Base-by-base conservation (phyloP, 345 rosid species). In the Euphorbia peplus region DNA sequence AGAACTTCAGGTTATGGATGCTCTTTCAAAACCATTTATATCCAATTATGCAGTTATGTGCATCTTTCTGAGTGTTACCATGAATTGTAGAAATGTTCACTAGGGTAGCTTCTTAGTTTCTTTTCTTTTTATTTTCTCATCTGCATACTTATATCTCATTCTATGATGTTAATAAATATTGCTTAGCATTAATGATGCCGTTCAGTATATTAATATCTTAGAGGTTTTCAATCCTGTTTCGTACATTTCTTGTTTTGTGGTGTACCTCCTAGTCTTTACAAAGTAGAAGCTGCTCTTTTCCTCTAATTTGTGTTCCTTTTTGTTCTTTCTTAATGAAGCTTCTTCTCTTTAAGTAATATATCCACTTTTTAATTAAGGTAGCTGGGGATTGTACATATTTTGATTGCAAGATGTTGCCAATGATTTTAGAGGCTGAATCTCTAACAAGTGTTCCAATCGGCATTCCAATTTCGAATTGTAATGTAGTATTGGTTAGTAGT, bases 341-440 rank as follows among this genome's bases (percentile, higher is more conserved):
- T 53, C 30, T 37, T 7, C 22, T 21, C 13, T 56, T 50, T 55
- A 12, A 54, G 56, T 11, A 24, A 54, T 54, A 15, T 4, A 6
- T 22, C 69, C 46, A 68, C 16, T 73, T 57, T 79, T 77, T 30
- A 53, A 79, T 75, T 56, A 72, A 95, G 99, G 99, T 91, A 52
- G 83, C 97, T 67, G 97, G 97, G 64, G 99, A 95, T 78, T 91
- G 96, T 79, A 83, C 86, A 44, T 91, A 83, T 79, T 95, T 90
- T 79, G 97, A 95, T 81, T 95, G 96, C 87, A 81, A 86, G 75
- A 79, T 73, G 76, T 74, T 95, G 84, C 88, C 90, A n/a, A 64
- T 55, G 63, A 78, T 95, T 76, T 82, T 91, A 81, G 85, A 84
- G 76, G 78, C 66, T n/a, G 87, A 81, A 73, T 69, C 72, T 29